Conservation (phyloP, 495 filamentous ascomycete genomes). For the Neurospora sp. region DNA sequence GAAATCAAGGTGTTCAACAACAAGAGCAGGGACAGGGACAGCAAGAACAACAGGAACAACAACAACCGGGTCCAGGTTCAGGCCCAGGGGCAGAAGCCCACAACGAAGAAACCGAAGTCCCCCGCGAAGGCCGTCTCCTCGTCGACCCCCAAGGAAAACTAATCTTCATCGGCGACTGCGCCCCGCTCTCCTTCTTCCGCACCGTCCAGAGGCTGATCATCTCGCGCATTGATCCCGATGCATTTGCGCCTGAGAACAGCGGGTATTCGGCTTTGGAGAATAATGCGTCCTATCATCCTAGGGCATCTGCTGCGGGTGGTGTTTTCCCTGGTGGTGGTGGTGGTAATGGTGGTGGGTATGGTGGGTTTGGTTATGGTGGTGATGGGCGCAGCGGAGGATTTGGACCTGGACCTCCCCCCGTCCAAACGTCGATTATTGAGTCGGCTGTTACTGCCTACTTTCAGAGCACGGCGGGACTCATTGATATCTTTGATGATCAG, state of each 20-base stretch:
- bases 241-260: constrained; percentile 54
- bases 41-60: neutral
- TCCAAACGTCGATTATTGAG: constrained; percentile 8
- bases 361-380: neutral
- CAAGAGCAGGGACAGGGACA: neutral
- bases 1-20: no score
- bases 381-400: neutral
- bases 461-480: constrained; percentile 28
- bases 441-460: constrained; percentile 25
- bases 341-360: neutral
- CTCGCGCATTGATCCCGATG: constrained; percentile 48
- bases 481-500: constrained; percentile 31
- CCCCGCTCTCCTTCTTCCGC: constrained; percentile 58
- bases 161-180: constrained; percentile 59
- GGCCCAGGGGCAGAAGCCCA: neutral
- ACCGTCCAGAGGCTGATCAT: constrained; percentile 59
- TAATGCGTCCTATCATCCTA: constrained; percentile 10
- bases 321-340: neutral
- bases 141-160: constrained; percentile 51
- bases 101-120: constrained; percentile 33
- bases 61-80: neutral
- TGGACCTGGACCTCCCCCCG: constrained; percentile 10
- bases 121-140: constrained; percentile 41
- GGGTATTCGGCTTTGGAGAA: constrained; percentile 57
- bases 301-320: neutral